These are phyloP conservation scores for Citrus sp. DNA, from an alignment of 345 rosid species.

Conservation along the genomic window DNA sequence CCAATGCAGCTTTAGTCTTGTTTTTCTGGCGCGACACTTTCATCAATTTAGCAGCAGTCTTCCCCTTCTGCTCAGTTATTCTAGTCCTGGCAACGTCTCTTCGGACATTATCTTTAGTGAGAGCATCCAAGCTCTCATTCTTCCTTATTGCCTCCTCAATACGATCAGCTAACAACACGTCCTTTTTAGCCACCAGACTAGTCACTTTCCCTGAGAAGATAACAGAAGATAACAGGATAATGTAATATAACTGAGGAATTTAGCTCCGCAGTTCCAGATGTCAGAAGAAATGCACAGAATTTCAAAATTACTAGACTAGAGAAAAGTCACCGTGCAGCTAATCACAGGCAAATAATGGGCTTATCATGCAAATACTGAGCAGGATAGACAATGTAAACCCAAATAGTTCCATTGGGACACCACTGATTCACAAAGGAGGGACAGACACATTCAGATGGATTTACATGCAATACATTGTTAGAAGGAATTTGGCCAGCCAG, in stretches of 20 bases:
- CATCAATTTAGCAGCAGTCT: slow-evolving; percentile 38
- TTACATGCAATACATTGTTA: neutral
- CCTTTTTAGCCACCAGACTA: slow-evolving; percentile 72
- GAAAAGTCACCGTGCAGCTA: neutral
- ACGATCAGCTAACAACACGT: slow-evolving; percentile 49
- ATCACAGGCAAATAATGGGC: neutral
- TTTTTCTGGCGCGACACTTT: slow-evolving; percentile 44
- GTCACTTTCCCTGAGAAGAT: slow-evolving; percentile 74
- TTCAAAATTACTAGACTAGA: neutral
- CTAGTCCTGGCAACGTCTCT: slow-evolving; percentile 63
- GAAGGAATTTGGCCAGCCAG: neutral
- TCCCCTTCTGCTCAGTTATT: slow-evolving; percentile 63
- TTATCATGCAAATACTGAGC: neutral
- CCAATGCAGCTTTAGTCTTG: slow-evolving; percentile 26
- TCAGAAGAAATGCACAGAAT: neutral
- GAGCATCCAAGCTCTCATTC: slow-evolving; percentile 82
- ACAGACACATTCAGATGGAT: neutral
- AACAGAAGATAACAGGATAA: slow-evolving; percentile 3
- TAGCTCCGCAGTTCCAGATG: neutral
- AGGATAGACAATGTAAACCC: neutral
- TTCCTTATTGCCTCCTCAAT: slow-evolving; percentile 81
- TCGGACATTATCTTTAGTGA: slow-evolving; percentile 54
- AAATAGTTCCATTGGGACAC: neutral
- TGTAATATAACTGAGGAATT: neutral
- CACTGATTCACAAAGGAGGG: neutral